Conservation (phyloP, 75 land plant species). For the Picea sitchensis region DNA sequence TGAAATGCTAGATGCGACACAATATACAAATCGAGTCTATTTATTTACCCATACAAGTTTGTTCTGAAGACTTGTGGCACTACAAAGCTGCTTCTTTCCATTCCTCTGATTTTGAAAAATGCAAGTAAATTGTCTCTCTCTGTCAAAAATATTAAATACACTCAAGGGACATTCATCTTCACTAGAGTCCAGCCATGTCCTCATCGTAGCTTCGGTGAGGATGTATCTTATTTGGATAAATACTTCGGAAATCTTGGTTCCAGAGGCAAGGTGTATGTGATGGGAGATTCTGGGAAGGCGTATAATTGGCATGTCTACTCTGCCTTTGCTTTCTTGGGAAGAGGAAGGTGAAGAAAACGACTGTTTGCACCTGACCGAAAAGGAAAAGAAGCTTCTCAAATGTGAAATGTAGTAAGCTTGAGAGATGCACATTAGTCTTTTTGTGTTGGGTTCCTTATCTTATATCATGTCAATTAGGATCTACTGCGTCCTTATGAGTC, state of each 20-base stretch:
- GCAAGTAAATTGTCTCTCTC: constrained; percentile 25
- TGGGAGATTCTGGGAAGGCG: no score
- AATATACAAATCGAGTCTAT: constrained; percentile 73
- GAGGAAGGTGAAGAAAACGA: no score
- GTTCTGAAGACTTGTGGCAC: constrained; percentile 44
- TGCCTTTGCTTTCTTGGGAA: no score
- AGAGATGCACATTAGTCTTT: no score
- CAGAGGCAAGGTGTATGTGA: no score
- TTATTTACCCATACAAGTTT: constrained; percentile 54
- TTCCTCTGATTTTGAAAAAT: constrained; percentile 38
- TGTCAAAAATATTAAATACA: constrained; percentile 17
- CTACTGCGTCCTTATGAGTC: no score
- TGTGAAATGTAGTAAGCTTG: no score
- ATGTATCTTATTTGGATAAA: constrained; percentile 45
- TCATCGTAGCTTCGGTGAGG: constrained; percentile 54
- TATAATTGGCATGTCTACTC: no score
- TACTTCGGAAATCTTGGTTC: constrained; percentile 16
- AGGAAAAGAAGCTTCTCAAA: no score
- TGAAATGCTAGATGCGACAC: constrained; percentile 36
- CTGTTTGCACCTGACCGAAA: no score
- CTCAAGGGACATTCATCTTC: constrained; percentile 35
- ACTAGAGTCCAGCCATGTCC: constrained; percentile 59
- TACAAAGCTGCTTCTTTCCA: constrained; percentile 19
- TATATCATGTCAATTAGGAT: no score
- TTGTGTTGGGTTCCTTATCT: no score